These are phyloP conservation scores for Penicillium samsonianum DNA, from an alignment of 495 filamentous ascomycete species.

Conservation along the genomic window DNA sequence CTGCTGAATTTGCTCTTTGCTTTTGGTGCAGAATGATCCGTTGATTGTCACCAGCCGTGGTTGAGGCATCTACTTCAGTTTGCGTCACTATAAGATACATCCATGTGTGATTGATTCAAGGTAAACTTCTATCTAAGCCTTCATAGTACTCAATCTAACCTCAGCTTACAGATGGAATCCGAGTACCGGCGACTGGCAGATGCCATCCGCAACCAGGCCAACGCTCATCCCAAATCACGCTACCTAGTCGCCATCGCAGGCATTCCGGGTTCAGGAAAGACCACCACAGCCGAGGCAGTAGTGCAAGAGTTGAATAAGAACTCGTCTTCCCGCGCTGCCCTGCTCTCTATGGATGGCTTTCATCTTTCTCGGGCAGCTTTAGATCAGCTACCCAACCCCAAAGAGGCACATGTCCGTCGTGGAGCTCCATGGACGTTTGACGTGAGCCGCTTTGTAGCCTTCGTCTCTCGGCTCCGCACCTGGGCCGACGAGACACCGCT, in stretches of 20 bases:
- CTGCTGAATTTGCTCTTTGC: background rate
- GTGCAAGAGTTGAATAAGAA: constrained; percentile 32
- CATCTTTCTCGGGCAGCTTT: constrained; percentile 39
- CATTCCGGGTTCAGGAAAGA: constrained; percentile 50
- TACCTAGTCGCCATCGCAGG: constrained; percentile 47
- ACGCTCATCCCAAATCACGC: constrained; percentile 22
- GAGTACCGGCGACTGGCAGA: constrained; percentile 30
- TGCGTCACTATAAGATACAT: constrained; percentile 1
- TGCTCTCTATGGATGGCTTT: constrained; percentile 48
- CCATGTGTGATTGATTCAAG: constrained; percentile 1
- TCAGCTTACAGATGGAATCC: constrained; percentile 22
- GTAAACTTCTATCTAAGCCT: background rate
- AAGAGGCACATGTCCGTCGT: constrained; percentile 41
- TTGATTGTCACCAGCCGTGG: background rate
- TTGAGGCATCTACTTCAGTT: constrained; percentile 1
- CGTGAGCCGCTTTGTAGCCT: constrained; percentile 29
- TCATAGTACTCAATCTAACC: background rate
- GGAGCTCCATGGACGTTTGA: constrained; percentile 50
- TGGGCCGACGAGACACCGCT: constrained; percentile 30
- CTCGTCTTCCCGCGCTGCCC: constrained; percentile 19
- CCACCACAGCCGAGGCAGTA: constrained; percentile 44
- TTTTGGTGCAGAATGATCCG: background rate
- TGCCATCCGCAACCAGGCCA: constrained; percentile 26
- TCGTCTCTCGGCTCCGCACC: constrained; percentile 24
- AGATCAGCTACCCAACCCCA: constrained; percentile 37